Percentiles rank a stretch among this genome's conserved stretches.
Conservation (phyloP, 2,329 filamentous ascomycete species). For the Macroventuria anomochaeta region DNA sequence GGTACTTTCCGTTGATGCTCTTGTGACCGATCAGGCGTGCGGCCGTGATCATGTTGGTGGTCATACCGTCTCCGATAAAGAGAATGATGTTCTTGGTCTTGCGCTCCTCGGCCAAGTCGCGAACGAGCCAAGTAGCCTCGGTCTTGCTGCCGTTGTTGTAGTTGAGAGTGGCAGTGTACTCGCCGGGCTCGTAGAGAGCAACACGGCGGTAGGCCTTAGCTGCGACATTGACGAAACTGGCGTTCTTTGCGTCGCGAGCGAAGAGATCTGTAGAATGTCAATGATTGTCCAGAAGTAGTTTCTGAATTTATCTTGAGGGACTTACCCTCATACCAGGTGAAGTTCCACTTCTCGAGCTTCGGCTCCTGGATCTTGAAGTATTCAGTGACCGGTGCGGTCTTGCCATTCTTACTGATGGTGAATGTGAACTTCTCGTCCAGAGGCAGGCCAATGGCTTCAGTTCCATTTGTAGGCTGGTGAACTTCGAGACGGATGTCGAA, state of each 20-base stretch:
- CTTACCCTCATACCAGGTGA: slow-evolving; percentile 78
- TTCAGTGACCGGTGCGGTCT: slow-evolving; percentile 63
- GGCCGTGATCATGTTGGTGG: slow-evolving; percentile 79
- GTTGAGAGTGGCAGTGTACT: slow-evolving; percentile 75
- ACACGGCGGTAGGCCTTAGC: slow-evolving; percentile 79
- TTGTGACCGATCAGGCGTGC: slow-evolving; percentile 82
- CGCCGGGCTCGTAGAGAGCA: slow-evolving; percentile 77
- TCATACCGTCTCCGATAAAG: slow-evolving; percentile 77
- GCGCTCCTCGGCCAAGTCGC: slow-evolving; percentile 71
- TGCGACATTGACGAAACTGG: slow-evolving; percentile 79
- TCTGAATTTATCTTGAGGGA: neutral
- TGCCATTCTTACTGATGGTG: slow-evolving; percentile 69
- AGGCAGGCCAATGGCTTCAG: slow-evolving; percentile 73
- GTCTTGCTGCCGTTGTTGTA: slow-evolving; percentile 78
- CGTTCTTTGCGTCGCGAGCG: slow-evolving; percentile 71
- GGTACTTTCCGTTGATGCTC: slow-evolving; percentile 83
- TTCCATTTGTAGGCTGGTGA: slow-evolving; percentile 81
- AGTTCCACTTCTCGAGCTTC: slow-evolving; percentile 79
- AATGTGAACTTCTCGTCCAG: slow-evolving; percentile 79
- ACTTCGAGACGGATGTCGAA: slow-evolving; percentile 86
- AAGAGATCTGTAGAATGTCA: slow-evolving; percentile 65
- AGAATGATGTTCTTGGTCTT: slow-evolving; percentile 85
- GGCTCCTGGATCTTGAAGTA: slow-evolving; percentile 77
- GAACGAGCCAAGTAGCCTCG: slow-evolving; percentile 77
- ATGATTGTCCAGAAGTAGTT: neutral